Evolutionary conservation across 208 protist species (phyloP).

Genomic region (Leishmania martiniquensis): DNA sequence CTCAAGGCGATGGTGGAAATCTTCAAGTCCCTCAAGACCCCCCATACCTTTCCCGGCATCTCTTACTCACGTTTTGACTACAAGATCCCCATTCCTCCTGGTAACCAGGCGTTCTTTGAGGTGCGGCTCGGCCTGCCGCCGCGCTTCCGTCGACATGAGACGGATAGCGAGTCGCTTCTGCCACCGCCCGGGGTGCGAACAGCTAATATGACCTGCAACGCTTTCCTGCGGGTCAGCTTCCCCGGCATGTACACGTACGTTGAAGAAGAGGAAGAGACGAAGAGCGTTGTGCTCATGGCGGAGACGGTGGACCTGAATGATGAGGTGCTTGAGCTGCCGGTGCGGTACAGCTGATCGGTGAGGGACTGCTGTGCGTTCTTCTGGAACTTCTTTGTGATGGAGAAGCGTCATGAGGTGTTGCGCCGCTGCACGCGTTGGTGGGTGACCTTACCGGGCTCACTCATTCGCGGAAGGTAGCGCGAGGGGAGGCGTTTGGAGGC

Average conservation of each 20-base stretch:
- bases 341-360: constrained; percentile 44
- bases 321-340: constrained; percentile 55
- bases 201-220: constrained; percentile 47
- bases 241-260: constrained; percentile 56
- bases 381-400: not conserved
- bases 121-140: constrained; percentile 39
- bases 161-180: constrained; percentile 40
- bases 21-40: constrained; percentile 64
- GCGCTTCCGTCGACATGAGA: constrained; percentile 48
- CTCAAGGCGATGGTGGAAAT: constrained; percentile 53
- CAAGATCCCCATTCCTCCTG: constrained; percentile 44
- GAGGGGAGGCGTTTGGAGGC: not conserved
- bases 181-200: constrained; percentile 62
- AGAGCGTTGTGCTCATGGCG: constrained; percentile 47
- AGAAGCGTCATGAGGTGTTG: not conserved
- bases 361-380: not conserved
- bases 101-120: constrained; percentile 46
- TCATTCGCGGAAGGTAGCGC: not conserved
- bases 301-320: constrained; percentile 57
- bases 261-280: constrained; percentile 57
- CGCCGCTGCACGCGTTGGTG: not conserved
- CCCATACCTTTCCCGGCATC: constrained; percentile 38
- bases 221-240: constrained; percentile 53
- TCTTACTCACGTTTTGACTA: constrained; percentile 60
- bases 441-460: not conserved